Evolutionary conservation across 257 asterid genomes (phyloP), one percentile per base, ranked within the genome.

Genomic region (Primulina tabacum): DNA sequence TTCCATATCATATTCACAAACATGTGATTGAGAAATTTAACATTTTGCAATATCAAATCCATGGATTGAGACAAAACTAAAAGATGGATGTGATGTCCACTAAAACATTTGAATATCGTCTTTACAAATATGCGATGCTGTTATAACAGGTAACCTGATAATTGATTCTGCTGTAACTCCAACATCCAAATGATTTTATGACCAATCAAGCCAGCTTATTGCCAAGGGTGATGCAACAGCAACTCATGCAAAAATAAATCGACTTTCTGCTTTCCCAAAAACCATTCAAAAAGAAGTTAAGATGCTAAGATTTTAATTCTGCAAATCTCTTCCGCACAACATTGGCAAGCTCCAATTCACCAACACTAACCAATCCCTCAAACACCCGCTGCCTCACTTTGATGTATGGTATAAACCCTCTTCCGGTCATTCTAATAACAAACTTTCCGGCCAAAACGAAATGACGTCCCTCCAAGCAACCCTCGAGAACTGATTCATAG

Each of bases 241-340:
- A 43, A 43, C 12, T 11, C 53, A 43, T 43, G 6, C 53, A 11
- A 11, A 43, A 43, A 43, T 1, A 43, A 11, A 43, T 12, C 0
- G n/a, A 43, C 53, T 43, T 43, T 43, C 53, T 0, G 53, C 53
- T 12, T 38, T 8, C 14, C 47, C 14, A 12, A 43, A 43, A 40
- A 43, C 0, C 53, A 43, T 43, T 11, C 53, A 12, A 43, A 12
- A 43, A 12, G 53, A 43, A 43, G 18, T 74, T 43, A 69, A 35
- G 38, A 50, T 12, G 21, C 79, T 79, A 88, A 30, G 95, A 84
- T 17, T 81, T 80, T 80, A 89, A 70, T 28, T 78, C 76, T 7
- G 78, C 82, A 78, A 92, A 86, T 70, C 90, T 78, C 62, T 74
- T 85, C 69, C 97, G 84, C 68, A 87, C 87, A 43, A 87, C 81